A percentile compares a stretch with the other conserved stretches of the same genome.
Evolutionary conservation across 352 stramenopile genomes (phyloP).

Genomic region (Pythium apleroticum): DNA sequence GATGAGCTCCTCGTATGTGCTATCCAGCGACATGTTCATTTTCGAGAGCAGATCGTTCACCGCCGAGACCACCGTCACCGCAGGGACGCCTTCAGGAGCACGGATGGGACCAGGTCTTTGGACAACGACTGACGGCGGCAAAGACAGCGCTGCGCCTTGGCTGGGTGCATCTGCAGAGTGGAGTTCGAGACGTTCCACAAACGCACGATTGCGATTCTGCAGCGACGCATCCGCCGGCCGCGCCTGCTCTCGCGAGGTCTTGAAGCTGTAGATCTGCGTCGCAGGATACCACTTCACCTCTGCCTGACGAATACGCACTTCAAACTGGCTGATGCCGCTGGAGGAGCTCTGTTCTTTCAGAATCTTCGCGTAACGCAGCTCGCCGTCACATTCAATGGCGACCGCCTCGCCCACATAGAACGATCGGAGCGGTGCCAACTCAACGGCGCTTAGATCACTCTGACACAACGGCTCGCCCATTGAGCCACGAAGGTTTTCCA

Average conservation of each 20-base stretch:
- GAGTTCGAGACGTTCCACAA: slow-evolving; percentile 19
- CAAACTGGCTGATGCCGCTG: slow-evolving; percentile 47
- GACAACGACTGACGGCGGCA: slow-evolving; percentile 12
- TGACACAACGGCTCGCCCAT: slow-evolving; percentile 54
- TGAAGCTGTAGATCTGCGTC: slow-evolving; percentile 77
- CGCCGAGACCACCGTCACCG: slow-evolving; percentile 59
- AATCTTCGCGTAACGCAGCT: slow-evolving; percentile 64
- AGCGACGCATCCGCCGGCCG: not conserved
- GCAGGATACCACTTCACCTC: slow-evolving; percentile 41
- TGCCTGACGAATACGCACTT: slow-evolving; percentile 57
- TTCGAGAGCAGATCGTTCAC: slow-evolving; percentile 75
- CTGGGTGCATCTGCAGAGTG: not conserved
- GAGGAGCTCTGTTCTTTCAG: slow-evolving; percentile 39
- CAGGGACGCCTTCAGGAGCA: slow-evolving; percentile 23
- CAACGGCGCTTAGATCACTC: slow-evolving; percentile 43
- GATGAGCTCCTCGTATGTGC: slow-evolving; percentile 64
- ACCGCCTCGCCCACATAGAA: slow-evolving; percentile 71
- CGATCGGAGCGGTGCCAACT: slow-evolving; percentile 64
- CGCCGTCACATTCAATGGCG: slow-evolving; percentile 48
- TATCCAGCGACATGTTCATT: slow-evolving; percentile 70
- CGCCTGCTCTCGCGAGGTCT: slow-evolving; percentile 37
- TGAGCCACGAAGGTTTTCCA: slow-evolving; percentile 64
- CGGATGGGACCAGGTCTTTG: not conserved
- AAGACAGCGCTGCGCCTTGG: not conserved
- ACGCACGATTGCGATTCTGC: slow-evolving; percentile 15